Evolutionary conservation across 495 filamentous ascomycete species (phyloP).

Genomic region (Xylaria flabelliformis): DNA sequence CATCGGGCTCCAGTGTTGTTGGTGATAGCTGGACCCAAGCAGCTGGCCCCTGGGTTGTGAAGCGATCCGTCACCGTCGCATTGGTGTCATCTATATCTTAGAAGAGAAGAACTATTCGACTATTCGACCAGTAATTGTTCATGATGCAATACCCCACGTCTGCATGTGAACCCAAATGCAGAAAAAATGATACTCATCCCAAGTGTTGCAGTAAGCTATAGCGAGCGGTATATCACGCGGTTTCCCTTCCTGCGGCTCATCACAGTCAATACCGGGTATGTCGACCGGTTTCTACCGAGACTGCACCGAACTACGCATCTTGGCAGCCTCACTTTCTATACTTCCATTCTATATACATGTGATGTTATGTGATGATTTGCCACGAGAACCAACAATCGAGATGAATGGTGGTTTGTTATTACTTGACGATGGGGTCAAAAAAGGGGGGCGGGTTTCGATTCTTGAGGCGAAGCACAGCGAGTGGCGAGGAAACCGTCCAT

Average conservation of each 20-base stretch:
- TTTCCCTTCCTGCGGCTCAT: not conserved
- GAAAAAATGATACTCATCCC: not conserved
- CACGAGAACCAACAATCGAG: not conserved
- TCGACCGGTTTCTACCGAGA: not conserved
- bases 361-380: not conserved
- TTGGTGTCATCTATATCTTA: not conserved
- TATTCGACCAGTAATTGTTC: not conserved
- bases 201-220: not conserved
- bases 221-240: not conserved
- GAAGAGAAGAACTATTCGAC: not conserved
- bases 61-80: slow-evolving; percentile 4
- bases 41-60: slow-evolving; percentile 2
- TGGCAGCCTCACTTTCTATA: not conserved
- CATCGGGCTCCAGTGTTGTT: not conserved
- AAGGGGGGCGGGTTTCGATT: not conserved
- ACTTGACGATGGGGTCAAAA: not conserved
- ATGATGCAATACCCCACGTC: not conserved
- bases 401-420: not conserved
- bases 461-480: not conserved
- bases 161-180: slow-evolving; percentile 6
- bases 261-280: not conserved
- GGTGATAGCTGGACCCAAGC: slow-evolving; percentile 11
- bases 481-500: not conserved
- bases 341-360: not conserved
- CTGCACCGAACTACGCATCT: not conserved